Conservation (phyloP, 78 protist species). For the Dictyostelium intermedium region DNA sequence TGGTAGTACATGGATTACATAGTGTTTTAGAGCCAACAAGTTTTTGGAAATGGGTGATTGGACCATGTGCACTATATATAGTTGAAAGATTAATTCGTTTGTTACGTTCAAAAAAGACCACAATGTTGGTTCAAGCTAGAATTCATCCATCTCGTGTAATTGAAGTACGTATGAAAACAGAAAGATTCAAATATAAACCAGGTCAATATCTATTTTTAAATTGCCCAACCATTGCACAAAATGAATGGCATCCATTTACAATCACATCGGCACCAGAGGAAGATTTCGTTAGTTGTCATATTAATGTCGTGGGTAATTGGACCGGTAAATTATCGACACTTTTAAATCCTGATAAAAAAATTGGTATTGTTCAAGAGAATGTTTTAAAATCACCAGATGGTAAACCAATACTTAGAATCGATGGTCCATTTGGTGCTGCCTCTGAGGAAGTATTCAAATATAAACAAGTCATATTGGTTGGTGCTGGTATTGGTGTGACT, state of each 20-base stretch:
- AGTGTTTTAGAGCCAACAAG: conserved; percentile 45
- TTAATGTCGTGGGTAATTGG: conserved; percentile 90
- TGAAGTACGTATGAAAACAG: conserved; percentile 81
- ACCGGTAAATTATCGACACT: conserved; percentile 74
- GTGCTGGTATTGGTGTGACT: conserved; percentile 96
- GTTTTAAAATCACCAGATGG: conserved; percentile 84
- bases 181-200: conserved; percentile 79
- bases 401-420: conserved; percentile 81
- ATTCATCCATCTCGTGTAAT: conserved; percentile 87
- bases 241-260: conserved; percentile 97
- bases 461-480: conserved; percentile 78
- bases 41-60: conserved; percentile 90
- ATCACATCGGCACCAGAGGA: conserved; percentile 94
- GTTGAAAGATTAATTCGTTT: conserved; percentile 86
- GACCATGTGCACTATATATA: conserved; percentile 85
- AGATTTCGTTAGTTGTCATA: conserved; percentile 82
- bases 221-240: conserved; percentile 84
- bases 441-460: conserved; percentile 88
- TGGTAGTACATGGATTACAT: conserved; percentile 90
- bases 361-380: conserved; percentile 81
- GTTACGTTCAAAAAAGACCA: conserved; percentile 47
- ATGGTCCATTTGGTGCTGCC: conserved; percentile 96
- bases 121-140: conserved; percentile 48
- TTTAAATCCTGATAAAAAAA: conserved; percentile 75
- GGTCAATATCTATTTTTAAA: conserved; percentile 93